Evolutionary conservation across 331 rosid genomes (phyloP).

Genomic region (Phaseolus coccineus): DNA sequence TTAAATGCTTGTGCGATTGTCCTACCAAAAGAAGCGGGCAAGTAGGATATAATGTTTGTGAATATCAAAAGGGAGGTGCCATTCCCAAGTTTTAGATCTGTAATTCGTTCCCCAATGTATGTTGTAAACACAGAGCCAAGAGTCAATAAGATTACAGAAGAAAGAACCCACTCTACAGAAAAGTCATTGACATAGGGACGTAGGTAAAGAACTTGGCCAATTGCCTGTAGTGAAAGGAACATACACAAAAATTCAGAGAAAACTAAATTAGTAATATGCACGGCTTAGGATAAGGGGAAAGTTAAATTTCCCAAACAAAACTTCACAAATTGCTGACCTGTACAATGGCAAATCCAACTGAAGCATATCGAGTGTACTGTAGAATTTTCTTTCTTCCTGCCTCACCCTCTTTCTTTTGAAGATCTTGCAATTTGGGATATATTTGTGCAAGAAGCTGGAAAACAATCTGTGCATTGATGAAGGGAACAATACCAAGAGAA

Average conservation of each 20-base stretch:
- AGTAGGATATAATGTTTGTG: conserved; percentile 95
- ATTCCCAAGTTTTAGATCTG: conserved; percentile 95
- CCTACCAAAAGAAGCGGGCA: conserved; percentile 96
- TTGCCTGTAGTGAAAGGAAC: conserved; percentile 63
- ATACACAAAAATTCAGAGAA: conserved; percentile 29
- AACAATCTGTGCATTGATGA: conserved; percentile 94
- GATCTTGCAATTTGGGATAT: conserved; percentile 95
- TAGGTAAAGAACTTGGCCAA: conserved; percentile 93
- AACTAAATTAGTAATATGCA: conserved; percentile 1
- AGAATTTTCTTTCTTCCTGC: conserved; percentile 94
- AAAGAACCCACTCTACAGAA: conserved; percentile 76
- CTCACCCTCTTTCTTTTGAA: conserved; percentile 96
- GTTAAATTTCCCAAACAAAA: neutral
- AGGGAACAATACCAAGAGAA: conserved; percentile 94
- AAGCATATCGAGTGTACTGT: conserved; percentile 92
- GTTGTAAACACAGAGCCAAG: conserved; percentile 90
- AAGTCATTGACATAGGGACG: conserved; percentile 94
- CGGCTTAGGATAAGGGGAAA: neutral
- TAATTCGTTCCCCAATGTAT: conserved; percentile 85
- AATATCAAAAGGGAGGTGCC: conserved; percentile 97
- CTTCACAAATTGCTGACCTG: conserved; percentile 64
- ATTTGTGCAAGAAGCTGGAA: conserved; percentile 97
- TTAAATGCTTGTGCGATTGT: conserved; percentile 73
- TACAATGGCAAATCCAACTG: conserved; percentile 92
- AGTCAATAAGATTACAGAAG: conserved; percentile 83